A percentile compares a stretch with the other conserved stretches of the same genome.
These are phyloP conservation scores for Malassezia arunalokei DNA, from an alignment of 1,284 basidiomycete genomes.

Conservation along the genomic window DNA sequence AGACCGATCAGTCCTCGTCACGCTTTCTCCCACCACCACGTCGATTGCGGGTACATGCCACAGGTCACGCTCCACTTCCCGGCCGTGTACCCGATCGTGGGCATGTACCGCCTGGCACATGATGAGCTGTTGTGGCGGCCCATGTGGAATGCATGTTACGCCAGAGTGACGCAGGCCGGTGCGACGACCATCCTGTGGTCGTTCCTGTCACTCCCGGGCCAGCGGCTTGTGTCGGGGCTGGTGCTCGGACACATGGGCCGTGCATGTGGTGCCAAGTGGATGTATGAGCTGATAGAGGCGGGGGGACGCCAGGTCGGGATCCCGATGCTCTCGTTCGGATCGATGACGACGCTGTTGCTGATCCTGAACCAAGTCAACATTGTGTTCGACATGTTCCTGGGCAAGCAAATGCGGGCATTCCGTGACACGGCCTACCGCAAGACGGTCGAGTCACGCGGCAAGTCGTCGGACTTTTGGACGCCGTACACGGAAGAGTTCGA, in stretches of 20 bases:
- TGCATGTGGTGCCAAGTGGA: constrained; percentile 24
- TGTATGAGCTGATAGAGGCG: neutral
- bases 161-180: constrained; percentile 24
- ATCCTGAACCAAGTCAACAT: constrained; percentile 35
- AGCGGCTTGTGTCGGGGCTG: constrained; percentile 29
- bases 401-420: constrained; percentile 24
- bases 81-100: constrained; percentile 36
- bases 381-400: constrained; percentile 38
- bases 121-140: constrained; percentile 35
- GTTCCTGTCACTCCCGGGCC: constrained; percentile 32
- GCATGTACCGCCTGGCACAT: constrained; percentile 36
- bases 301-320: neutral
- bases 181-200: constrained; percentile 5
- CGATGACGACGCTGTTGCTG: constrained; percentile 39
- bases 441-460: constrained; percentile 37
- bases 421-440: constrained; percentile 31
- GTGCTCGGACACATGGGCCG: constrained; percentile 27
- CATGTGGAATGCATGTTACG: constrained; percentile 35
- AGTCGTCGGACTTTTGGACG: constrained; percentile 38
- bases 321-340: constrained; percentile 3
- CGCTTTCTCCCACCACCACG: neutral
- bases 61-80: constrained; percentile 40
- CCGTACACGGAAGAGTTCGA: constrained; percentile 40
- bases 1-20: neutral
- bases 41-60: constrained; percentile 22